A percentile compares a stretch with the other conserved stretches of the same genome.
Evolutionary conservation across 1,284 basidiomycete species (phyloP).

Genomic region (Inonotus obliquus): DNA sequence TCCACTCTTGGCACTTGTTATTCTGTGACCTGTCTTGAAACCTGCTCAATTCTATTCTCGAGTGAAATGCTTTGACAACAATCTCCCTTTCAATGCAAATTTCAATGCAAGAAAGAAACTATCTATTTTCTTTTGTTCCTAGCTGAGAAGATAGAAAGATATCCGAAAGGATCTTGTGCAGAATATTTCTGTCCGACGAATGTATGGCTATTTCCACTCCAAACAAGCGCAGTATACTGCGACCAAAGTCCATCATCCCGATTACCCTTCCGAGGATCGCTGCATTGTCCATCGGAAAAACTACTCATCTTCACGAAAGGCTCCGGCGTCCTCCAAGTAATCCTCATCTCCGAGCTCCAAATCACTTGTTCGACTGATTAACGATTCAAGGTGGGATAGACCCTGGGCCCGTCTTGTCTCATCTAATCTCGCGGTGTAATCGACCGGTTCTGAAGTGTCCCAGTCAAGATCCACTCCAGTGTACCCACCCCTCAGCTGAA

Average conservation of each 20-base stretch:
- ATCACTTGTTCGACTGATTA: constrained; percentile 20
- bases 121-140: too few relatives aligned
- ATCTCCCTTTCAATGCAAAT: too few relatives aligned
- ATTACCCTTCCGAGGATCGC: not conserved
- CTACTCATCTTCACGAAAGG: not conserved
- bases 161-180: too few relatives aligned
- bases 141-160: too few relatives aligned
- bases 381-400: constrained; percentile 15
- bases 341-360: constrained; percentile 3
- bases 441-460: constrained; percentile 39
- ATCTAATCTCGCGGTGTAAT: constrained; percentile 10
- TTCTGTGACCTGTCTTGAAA: too few relatives aligned
- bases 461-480: constrained; percentile 44
- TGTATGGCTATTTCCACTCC: too few relatives aligned
- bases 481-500: constrained; percentile 43
- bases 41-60: too few relatives aligned
- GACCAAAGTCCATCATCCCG: too few relatives aligned
- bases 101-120: too few relatives aligned
- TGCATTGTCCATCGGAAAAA: not conserved
- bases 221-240: too few relatives aligned
- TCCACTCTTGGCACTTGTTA: constrained; percentile 21
- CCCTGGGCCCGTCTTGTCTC: constrained; percentile 13
- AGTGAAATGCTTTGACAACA: too few relatives aligned
- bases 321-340: not conserved
- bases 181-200: too few relatives aligned